Conservation (phyloP, 2,329 filamentous ascomycete species). For the Zymoseptoria crescenta region DNA sequence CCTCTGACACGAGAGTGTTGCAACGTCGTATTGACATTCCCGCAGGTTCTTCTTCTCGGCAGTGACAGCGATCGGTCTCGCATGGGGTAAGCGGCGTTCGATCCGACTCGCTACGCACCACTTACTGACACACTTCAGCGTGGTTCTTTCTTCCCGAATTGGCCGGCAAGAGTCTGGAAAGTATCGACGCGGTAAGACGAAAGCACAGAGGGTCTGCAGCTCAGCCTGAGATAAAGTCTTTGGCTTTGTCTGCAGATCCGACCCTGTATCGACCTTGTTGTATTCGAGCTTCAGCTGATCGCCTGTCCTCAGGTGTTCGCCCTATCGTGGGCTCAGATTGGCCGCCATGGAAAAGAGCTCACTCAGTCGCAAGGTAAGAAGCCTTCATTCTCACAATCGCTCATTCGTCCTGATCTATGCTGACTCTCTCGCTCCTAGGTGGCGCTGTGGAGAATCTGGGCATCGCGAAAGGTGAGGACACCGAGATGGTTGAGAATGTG, state of each 20-base stretch:
- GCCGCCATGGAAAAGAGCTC: conserved; percentile 34
- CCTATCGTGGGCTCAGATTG: conserved; percentile 71
- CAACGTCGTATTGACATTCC: too few relatives aligned
- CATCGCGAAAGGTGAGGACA: conserved; percentile 18
- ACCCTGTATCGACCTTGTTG: neutral
- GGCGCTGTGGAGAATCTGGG: conserved; percentile 20
- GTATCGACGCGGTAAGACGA: conserved; percentile 40
- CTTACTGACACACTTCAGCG: conserved; percentile 55
- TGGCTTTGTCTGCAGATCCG: neutral
- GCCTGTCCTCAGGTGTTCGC: conserved; percentile 28
- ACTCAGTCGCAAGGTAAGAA: too few relatives aligned
- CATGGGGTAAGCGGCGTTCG: too few relatives aligned
- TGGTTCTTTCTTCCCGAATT: conserved; percentile 52
- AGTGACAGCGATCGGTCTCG: conserved; percentile 59
- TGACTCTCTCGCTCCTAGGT: too few relatives aligned
- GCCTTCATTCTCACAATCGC: too few relatives aligned
- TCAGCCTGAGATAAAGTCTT: neutral
- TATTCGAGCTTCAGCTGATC: neutral
- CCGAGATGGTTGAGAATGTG: conserved; percentile 18
- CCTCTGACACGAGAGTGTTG: too few relatives aligned
- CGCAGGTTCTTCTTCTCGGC: conserved; percentile 67
- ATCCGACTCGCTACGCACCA: conserved; percentile 59
- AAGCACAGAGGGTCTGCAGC: neutral
- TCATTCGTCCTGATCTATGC: too few relatives aligned
- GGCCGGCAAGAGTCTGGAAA: conserved; percentile 46